Base-by-base conservation (phyloP, 139 green algal genomes). In the Gonium pectorale region DNA sequence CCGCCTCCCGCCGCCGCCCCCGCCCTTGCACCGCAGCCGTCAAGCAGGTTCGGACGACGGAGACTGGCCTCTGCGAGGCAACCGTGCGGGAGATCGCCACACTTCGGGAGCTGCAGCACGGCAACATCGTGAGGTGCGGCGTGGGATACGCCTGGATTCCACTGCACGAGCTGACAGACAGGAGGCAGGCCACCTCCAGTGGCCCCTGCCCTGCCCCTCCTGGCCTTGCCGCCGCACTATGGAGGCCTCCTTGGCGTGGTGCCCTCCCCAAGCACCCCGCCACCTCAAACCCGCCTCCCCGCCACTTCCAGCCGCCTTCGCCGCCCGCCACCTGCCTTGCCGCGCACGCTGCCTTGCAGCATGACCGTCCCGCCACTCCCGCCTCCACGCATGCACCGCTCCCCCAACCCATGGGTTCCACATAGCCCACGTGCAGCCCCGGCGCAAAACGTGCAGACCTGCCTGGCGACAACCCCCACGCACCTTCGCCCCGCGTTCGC, bases 21-120 rank as follows among this genome's bases (percentile, higher is more conserved):
- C 72, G 8, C 43, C n/a, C 29, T 11, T 41, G 15, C 59, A 24
- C 4, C 41, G 40, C 74, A 82, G 96, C 97, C 1, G 85, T 99
- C 27, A 99, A 99, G 85, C 97, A 98, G 77, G 97, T 98, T 5
- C 44, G 26, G 2, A 60, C 81, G 27, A 88, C 80, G 0, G 86
- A 91, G 17, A 89, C 96, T 17, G 95, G 95, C 33, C 80, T 97
- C 31, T 91, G 92, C 7, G 87, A 79, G n/a, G 89, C 88, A 0
- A 88, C 94, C 4, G 89, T 98, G 31, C 83, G 95, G 0, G 95
- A 98, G 87, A 95, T 98, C 19, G 87, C 86, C 15, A 71, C 96
- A 35, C 81, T 98, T 35, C 91, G 92, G 35, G 92, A 96, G 75
- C 88, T 98, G 64, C 37, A 44, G 1, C 79, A 90, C 70, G 22